Evolutionary conservation across 352 stramenopile genomes (phyloP), one percentile per base, ranked within the genome.

Genomic region (Pythium vanterpoolii): DNA sequence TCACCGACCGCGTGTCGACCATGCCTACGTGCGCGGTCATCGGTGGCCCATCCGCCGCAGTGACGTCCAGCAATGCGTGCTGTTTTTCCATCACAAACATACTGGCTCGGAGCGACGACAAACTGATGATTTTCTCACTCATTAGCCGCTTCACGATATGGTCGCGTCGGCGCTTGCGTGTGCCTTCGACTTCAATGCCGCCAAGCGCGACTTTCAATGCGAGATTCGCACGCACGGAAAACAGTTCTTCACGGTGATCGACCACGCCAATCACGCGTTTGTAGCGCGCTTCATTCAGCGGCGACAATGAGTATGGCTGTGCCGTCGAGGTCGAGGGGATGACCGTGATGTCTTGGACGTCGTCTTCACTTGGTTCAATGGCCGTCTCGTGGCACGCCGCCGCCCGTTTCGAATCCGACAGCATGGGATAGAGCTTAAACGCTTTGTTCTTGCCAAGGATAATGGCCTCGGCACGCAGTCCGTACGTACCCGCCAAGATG

Each of bases 381-480:
- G 49, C 28, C 26, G 34, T 43, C 7, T 19, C 30, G n/a, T 38
- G 27, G 1, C n/a, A 33, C 19, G 46, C 40, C 10, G 36, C 40
- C 36, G 54, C 38, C 14, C 56, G 19, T 43, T 58, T 64, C 16
- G 42, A 16, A 16, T 66, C 51, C 11, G 60, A 53, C 27, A 56
- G 43, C 56, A 64, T 64, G 4, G 84, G 54, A 31, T 85, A 93
- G 18, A 93, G 49, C 30, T 80, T 76, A 28, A 90, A 93, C 39
- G 79, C 83, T 45, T 90, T 89, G 62, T 90, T 91, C 60, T 93
- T 93, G 21, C 83, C 81, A 52, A 90, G 40, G 28, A 93, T 89
- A 55, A 91, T 81, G 27, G 76, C 76, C 57, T 91, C 79, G 7
- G 81, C 83, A 51, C 78, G 76, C n/a, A 93, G 45, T 18, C 71